Percentiles rank a stretch among this genome's conserved stretches.
Conservation (phyloP, 108 stramenopile genomes). For the Heterococcus sp. region DNA sequence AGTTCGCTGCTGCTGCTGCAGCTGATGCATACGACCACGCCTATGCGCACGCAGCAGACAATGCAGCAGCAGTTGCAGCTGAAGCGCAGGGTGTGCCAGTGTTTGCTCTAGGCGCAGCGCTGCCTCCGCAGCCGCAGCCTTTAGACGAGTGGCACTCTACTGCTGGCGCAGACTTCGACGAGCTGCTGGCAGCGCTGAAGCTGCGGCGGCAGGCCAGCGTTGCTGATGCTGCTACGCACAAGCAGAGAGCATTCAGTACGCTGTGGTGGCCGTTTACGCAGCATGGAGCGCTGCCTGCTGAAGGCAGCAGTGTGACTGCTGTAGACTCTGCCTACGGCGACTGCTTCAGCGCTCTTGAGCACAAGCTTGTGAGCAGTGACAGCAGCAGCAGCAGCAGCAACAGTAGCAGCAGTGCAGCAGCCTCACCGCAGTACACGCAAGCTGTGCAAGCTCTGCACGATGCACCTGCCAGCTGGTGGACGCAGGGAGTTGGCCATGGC, state of each 20-base stretch:
- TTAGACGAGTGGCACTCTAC: conserved; percentile 28
- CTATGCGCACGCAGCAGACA: no score
- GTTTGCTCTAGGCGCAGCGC: conserved; percentile 5
- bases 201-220: background rate
- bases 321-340: conserved; percentile 49
- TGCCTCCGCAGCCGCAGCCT: conserved; percentile 7
- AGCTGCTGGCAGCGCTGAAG: conserved; percentile 11
- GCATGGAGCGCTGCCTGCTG: conserved; percentile 16
- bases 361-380: no score
- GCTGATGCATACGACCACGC: no score
- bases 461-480: conserved; percentile 55
- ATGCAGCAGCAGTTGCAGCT: conserved; percentile 6
- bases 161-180: conserved; percentile 4
- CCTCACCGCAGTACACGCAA: conserved; percentile 3
- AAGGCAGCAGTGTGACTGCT: conserved; percentile 20
- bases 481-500: conserved; percentile 50
- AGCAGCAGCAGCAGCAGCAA: background rate
- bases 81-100: conserved; percentile 15
- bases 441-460: conserved; percentile 32
- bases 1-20: background rate
- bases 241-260: conserved; percentile 5
- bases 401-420: background rate
- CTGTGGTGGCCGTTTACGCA: conserved; percentile 54
- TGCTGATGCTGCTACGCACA: background rate
- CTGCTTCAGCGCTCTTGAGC: conserved; percentile 9